Base-by-base conservation (phyloP, 495 filamentous ascomycete genomes). In the Bacidia gigantensis region DNA sequence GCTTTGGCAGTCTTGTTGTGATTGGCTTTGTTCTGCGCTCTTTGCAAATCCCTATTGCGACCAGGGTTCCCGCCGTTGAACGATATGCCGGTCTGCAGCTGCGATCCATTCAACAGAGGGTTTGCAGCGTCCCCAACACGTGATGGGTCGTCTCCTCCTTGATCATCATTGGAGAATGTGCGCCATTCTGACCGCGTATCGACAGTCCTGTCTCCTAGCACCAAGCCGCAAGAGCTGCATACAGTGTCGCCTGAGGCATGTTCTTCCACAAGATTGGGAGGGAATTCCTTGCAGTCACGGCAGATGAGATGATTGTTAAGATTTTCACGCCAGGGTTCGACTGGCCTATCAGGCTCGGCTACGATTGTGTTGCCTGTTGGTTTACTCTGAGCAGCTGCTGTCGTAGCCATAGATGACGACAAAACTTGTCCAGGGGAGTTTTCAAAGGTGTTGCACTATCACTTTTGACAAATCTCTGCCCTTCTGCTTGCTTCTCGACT, bases 171-270 rank as follows among this genome's bases (percentile, higher is more conserved):
- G 53, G 87, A 84, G 67, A 98, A 98, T 7, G 93, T 98, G 60
- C 92, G 87, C 92, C 92, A 98, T 71, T 98, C 92, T 47, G 88
- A 95, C 47, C 93, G 83, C 54, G 87, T 88, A 60, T 97, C 92
- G 50, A 98, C 87, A 59, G 92, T 86, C 54, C 88, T 83, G 63
- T 90, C 86, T 47, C 82, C 82, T 29, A 97, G 73, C 11, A 98
- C 92, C n/a, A 95, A 67, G 21, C 92, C 92, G 59, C 92, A 98
- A 20, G 83, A 86, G 14, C 73, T 84, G 65, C 92, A 98, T 46
- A 97, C 87, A 60, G 89, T 86, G 66, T 97, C 89, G 45, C 94
- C 92, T 11, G 80, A 83, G 2, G 88, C 83, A 60, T 87, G 89
- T 61, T 96, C 92, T 64, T 96, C 92, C 49, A 84, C 71, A n/a